Base-by-base conservation (phyloP, 192 early-diverging fungal species). In the Jimgerdemannia lactiflua region DNA sequence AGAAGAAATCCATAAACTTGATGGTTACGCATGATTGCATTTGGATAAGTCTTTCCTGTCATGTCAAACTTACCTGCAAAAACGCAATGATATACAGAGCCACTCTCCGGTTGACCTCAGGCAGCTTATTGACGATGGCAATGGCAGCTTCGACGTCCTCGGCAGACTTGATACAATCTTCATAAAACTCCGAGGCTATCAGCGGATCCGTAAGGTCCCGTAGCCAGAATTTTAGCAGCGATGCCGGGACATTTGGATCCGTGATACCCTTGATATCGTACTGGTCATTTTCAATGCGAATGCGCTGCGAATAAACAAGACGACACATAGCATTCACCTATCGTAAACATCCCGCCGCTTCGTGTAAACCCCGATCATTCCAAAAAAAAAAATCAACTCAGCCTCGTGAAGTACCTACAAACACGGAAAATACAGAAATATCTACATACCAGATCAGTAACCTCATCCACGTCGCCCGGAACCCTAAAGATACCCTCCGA, bases 401-500 rank as follows among this genome's bases (percentile, higher is more conserved):
- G 20, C 42, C 29, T 11, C 19, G 10, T 39, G 40, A 4, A 42
- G 20, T 76, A 4, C 41, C 65, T 11, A 20, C 69, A 11, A 59
- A 20, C 8, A 20, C 42, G 73, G 39, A 42, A 76, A 44, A 4
- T 11, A 43, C 79, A 29, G 39, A 49, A 14, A 43, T 3, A 69
- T 67, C 49, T 72, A 87, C 88, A 77, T 79, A 85, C 84, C 77
- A 89, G 76, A 71, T 89, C 93, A 20, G 94, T 90, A 9, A 99
- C 95, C 29, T 86, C 84, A 68, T 97, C 96, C 41, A 89, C 90
- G 80, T 98, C 95, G 29, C 95, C 97, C 20, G 97, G 95, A 14
- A 99, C 94, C 71, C 97, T 91, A 81, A 99, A 99, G 69, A 99
- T 96, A 42, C 97, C 97, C 80, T 99, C 96, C 11, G 95, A 90